Conservation (phyloP, 2,329 filamentous ascomycete genomes). For the Aspergillus arachidicola region DNA sequence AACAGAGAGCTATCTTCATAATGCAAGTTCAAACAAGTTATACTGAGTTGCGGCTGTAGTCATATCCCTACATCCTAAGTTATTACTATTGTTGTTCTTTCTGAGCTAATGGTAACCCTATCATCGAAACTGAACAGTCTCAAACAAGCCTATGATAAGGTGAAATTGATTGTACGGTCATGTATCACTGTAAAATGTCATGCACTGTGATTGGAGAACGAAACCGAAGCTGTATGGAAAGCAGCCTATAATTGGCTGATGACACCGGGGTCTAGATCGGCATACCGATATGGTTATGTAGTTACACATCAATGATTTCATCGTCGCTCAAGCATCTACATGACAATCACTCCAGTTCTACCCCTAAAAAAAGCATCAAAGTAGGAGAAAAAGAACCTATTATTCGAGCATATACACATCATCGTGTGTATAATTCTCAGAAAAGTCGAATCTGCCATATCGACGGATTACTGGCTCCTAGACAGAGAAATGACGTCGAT, state of each 20-base stretch:
- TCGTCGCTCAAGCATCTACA: neutral
- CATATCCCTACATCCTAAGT: neutral
- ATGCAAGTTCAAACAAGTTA: neutral
- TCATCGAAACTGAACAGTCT: neutral
- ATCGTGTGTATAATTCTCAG: neutral
- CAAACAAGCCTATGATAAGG: neutral
- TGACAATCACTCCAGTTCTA: neutral
- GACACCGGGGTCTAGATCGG: conserved; percentile 1
- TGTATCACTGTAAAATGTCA: neutral
- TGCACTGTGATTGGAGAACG: neutral
- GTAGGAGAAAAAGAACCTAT: neutral
- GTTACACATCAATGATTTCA: conserved; percentile 3
- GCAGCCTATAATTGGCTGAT: conserved; percentile 2
- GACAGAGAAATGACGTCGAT: conserved; percentile 15
- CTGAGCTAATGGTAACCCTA: no score
- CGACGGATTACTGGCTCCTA: neutral
- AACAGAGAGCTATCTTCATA: neutral
- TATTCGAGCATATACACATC: neutral
- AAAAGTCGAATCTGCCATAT: neutral
- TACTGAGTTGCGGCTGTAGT: neutral
- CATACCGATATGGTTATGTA: conserved; percentile 8
- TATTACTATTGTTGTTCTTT: neutral
- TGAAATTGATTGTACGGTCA: neutral
- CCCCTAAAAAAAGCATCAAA: neutral
- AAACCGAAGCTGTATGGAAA: neutral